phyloP scores from a whole-genome alignment of 2,329 filamentous ascomycete species.

The Elsinoe perseae region DNA sequence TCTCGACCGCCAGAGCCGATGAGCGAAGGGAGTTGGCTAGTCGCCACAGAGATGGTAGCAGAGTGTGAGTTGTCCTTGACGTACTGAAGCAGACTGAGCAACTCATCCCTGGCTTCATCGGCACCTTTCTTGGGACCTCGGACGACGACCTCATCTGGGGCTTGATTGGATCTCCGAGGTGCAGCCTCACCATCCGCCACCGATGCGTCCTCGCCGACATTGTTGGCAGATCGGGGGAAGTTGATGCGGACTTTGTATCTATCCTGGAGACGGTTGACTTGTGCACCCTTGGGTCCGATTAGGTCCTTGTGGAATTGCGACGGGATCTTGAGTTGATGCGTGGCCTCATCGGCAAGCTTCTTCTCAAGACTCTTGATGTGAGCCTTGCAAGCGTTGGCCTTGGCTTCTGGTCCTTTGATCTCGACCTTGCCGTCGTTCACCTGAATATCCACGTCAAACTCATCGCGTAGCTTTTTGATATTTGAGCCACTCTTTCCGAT shows the following conservation, averaged over 20 bases:
- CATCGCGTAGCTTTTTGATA: slow-evolving; percentile 60
- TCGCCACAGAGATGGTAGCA: slow-evolving; percentile 74
- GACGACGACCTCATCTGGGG: slow-evolving; percentile 79
- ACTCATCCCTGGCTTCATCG: slow-evolving; percentile 84
- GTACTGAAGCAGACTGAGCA: slow-evolving; percentile 81
- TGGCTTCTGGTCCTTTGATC: slow-evolving; percentile 90
- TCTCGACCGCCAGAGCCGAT: slow-evolving; percentile 86
- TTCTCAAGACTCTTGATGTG: slow-evolving; percentile 73
- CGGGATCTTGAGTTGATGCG: slow-evolving; percentile 78
- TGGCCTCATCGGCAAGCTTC: slow-evolving; percentile 84
- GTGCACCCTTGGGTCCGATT: slow-evolving; percentile 77
- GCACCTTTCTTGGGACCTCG: slow-evolving; percentile 89
- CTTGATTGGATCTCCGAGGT: slow-evolving; percentile 58
- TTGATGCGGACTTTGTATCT: slow-evolving; percentile 93
- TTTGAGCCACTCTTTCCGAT: slow-evolving; percentile 61
- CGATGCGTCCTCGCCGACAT: slow-evolving; percentile 58
- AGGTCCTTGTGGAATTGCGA: slow-evolving; percentile 90
- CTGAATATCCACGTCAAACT: slow-evolving; percentile 71
- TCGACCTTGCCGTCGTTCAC: slow-evolving; percentile 91
- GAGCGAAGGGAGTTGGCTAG: slow-evolving; percentile 85
- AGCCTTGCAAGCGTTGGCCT: slow-evolving; percentile 77
- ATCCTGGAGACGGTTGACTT: slow-evolving; percentile 86
- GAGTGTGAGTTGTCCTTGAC: slow-evolving; percentile 78
- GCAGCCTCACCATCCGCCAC: slow-evolving; percentile 59
- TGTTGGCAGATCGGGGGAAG: slow-evolving; percentile 64